Evolutionary conservation across 2,329 filamentous ascomycete genomes (phyloP), one percentile per base, ranked within the genome.

Genomic region (Hymenoscyphus fructigenus): DNA sequence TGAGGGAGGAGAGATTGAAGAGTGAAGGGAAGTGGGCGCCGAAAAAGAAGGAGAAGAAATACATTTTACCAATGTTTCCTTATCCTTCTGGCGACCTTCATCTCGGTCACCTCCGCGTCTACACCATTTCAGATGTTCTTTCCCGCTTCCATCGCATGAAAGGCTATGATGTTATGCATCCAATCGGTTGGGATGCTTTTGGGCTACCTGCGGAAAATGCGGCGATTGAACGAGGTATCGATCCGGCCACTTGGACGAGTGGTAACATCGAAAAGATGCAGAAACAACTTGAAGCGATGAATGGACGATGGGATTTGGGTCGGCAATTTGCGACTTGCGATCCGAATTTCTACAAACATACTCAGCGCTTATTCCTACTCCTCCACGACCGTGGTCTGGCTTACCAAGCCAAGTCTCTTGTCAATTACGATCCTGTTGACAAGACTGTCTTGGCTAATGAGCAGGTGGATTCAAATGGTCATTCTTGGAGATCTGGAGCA

Each of bases 101-200:
- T 76, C 87, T 96, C 66, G 93, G 93, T 15, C 93, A 97, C 76
- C 81, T 96, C 47, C 88, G 93, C 57, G 92, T 96, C 59, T 97
- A 96, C 80, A 92, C 92, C 44, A 95, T 97, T 69, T 92, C 92
- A 66, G 93, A 97, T 79, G 90, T 93, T 10, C 79, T 96, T 61
- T 88, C 92, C 15, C 85, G 93, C 62, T 96, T 89, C 74, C 86
- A 88, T 72, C 84, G 84, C 29, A 87, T 96, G 79, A 87, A 88
- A 70, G 92, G 92, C 17, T 83, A 87, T 70, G 79, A 90, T 63
- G 91, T 96, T 36, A 78, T 96, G 61, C 85, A 96, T 68, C 92
- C 93, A n/a, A 96, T 96, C 84, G 93, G 93, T 12, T 97, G 93
- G 92, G 93, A 97, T 81, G 91, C 92, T 5, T 96, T 97, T 78